phyloP scores from a whole-genome alignment of 306 rosid genomes.

The Lathyrus aphaca region DNA sequence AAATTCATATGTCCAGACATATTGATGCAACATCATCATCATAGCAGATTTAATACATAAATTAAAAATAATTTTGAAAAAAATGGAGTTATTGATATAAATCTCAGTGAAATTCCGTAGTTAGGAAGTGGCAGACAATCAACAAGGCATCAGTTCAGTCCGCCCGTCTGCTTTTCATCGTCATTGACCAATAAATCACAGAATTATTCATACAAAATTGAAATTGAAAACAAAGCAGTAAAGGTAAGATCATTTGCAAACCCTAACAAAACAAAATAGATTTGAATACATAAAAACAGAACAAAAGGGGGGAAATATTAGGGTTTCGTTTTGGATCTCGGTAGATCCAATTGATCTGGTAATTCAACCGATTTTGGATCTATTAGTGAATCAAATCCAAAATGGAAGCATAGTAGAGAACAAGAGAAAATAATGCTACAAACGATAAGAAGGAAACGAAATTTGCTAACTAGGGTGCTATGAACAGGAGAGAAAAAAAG shows the following conservation, averaged over 20 bases:
- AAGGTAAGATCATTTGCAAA: conserved; percentile 69
- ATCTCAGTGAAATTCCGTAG: conserved; percentile 72
- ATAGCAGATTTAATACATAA: background rate
- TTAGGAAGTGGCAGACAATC: conserved; percentile 85
- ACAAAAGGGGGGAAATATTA: background rate
- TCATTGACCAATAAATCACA: conserved; percentile 45
- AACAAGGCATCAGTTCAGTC: conserved; percentile 98
- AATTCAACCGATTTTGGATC: conserved; percentile 32
- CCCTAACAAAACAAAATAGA: conserved; percentile 5
- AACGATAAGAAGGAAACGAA: no score
- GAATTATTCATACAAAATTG: background rate
- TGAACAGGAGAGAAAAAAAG: no score
- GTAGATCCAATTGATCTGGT: no score
- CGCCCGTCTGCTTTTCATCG: conserved; percentile 98
- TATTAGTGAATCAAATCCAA: no score
- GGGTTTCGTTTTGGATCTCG: no score
- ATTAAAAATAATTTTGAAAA: background rate
- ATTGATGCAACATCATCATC: conserved; percentile 15
- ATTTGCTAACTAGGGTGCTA: no score
- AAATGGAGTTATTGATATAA: background rate
- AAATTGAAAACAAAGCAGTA: conserved; percentile 21
- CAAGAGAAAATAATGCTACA: no score
- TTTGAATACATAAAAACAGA: background rate
- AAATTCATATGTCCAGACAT: conserved; percentile 13
- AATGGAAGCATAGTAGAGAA: no score